These are phyloP conservation scores for Haplographium delicatum DNA, from an alignment of 495 filamentous ascomycete genomes.

Conservation along the genomic window DNA sequence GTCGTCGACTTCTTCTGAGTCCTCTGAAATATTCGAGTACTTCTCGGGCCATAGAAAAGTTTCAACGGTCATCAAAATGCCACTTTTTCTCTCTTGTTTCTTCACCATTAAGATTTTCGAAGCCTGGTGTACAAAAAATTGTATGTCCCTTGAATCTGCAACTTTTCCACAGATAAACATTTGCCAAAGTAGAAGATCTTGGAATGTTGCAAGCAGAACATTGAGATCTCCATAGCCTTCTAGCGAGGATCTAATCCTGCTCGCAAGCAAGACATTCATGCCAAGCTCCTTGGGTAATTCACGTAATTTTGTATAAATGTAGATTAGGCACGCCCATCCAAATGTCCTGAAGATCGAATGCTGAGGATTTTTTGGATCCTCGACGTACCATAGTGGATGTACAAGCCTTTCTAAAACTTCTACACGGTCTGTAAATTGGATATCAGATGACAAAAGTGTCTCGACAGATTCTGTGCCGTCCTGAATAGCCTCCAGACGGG, in stretches of 20 bases:
- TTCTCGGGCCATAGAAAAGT: constrained; percentile 21
- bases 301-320: constrained; percentile 15
- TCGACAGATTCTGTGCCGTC: constrained; percentile 2
- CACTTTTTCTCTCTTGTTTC: constrained; percentile 8
- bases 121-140: constrained; percentile 18
- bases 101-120: constrained; percentile 15
- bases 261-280: constrained; percentile 18
- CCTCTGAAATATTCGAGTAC: no score
- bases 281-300: constrained; percentile 15
- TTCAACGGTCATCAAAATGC: constrained; percentile 8
- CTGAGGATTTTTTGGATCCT: constrained; percentile 6
- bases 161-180: constrained; percentile 21
- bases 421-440: constrained; percentile 19
- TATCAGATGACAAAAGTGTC: neutral
- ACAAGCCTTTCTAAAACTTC: constrained; percentile 21
- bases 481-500: constrained; percentile 11
- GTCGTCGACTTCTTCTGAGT: no score
- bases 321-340: constrained; percentile 16
- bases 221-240: constrained; percentile 15
- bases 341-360: constrained; percentile 16
- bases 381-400: constrained; percentile 12
- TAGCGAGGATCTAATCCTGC: neutral
- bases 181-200: constrained; percentile 19
- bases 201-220: constrained; percentile 22
- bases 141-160: constrained; percentile 9